Evolutionary conservation across 192 early-diverging fungal genomes (phyloP).

Genomic region (Globomyces pollinis-pini): DNA sequence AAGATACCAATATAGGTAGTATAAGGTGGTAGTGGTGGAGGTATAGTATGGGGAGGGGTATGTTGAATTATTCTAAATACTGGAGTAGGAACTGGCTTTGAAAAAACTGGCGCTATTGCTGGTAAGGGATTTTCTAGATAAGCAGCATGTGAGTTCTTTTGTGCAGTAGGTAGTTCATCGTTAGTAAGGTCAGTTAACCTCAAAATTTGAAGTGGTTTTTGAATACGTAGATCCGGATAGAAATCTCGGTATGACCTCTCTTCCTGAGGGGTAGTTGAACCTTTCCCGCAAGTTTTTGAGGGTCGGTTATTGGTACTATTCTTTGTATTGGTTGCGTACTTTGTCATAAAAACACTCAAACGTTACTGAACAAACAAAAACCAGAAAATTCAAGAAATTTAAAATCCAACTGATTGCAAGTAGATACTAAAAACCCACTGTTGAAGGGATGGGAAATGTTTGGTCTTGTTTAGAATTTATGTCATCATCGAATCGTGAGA

Average conservation of each 20-base stretch:
- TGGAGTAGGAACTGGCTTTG: slow-evolving; percentile 5
- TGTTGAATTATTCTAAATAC: neutral
- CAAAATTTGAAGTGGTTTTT: neutral
- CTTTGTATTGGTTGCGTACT: no score
- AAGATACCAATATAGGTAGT: no score
- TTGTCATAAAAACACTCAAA: no score
- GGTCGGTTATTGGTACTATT: no score
- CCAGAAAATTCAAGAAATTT: no score
- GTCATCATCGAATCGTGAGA: no score
- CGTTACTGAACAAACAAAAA: no score
- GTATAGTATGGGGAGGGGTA: neutral
- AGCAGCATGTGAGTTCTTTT: neutral
- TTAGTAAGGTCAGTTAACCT: neutral
- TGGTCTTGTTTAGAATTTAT: no score
- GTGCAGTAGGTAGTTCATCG: neutral
- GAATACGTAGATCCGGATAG: slow-evolving; percentile 6
- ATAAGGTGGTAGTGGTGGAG: neutral
- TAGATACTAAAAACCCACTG: no score
- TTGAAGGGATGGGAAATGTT: no score
- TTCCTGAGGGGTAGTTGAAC: slow-evolving; percentile 1
- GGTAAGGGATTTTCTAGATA: neutral
- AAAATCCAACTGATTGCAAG: no score
- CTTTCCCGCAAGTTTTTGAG: no score
- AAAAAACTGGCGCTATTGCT: neutral
- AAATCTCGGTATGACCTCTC: slow-evolving; percentile 4